A percentile compares a stretch with the other conserved stretches of the same genome.
phyloP scores from a whole-genome alignment of 371 early-diverging fungal genomes.

The Fennellomyces sp. region DNA sequence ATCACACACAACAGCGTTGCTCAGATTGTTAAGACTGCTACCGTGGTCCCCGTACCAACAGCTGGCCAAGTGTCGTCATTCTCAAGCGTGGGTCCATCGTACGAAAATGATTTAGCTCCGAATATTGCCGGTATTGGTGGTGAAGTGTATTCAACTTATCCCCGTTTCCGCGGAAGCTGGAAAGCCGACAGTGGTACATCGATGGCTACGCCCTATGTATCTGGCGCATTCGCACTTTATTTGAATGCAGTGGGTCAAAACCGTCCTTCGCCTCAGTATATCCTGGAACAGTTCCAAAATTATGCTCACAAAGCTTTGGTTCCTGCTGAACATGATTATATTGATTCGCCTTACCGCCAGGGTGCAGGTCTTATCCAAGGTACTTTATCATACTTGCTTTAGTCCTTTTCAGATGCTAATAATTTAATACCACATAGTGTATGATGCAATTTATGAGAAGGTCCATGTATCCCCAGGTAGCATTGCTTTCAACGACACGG shows the following conservation, averaged over 20 bases:
- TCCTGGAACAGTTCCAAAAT: constrained; percentile 54
- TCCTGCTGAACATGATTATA: constrained; percentile 25
- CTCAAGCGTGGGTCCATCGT: constrained; percentile 52
- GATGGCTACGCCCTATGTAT: constrained; percentile 74
- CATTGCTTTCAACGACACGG: constrained; percentile 72
- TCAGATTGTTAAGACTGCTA: constrained; percentile 5
- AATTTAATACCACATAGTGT: constrained; percentile 30
- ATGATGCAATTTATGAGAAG: constrained; percentile 53
- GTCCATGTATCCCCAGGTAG: constrained; percentile 62
- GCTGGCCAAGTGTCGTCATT: constrained; percentile 49
- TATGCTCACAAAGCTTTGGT: constrained; percentile 31
- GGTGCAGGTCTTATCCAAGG: constrained; percentile 80
- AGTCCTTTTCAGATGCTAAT: no score
- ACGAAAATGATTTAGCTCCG: constrained; percentile 49
- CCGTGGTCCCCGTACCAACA: constrained; percentile 14
- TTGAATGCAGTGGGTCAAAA: constrained; percentile 30
- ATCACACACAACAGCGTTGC: background rate
- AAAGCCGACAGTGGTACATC: constrained; percentile 65
- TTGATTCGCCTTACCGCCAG: constrained; percentile 50
- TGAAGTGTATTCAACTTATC: constrained; percentile 68
- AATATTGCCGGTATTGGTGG: constrained; percentile 71
- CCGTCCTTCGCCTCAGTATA: constrained; percentile 1
- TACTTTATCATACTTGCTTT: constrained; percentile 1
- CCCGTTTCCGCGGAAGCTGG: constrained; percentile 42
- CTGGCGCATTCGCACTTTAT: constrained; percentile 69